Conservation (phyloP, 2,329 filamentous ascomycete species). For the Pestalotiopsis sp. region DNA sequence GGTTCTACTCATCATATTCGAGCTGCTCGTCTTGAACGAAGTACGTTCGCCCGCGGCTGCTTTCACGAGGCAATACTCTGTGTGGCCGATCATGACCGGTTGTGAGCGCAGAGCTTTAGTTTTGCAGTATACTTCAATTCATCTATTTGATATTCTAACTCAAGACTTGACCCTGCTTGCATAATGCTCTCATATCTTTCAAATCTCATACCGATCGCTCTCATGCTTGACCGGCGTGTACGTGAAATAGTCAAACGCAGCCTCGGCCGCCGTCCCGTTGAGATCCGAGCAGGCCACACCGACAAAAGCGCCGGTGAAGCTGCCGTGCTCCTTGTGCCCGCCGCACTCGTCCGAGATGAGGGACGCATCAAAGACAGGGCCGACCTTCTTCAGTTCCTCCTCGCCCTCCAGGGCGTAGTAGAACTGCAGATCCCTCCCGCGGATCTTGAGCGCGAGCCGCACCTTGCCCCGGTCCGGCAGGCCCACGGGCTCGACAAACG, state of each 20-base stretch:
- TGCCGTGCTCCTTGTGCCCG: conserved; percentile 62
- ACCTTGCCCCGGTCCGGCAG: conserved; percentile 61
- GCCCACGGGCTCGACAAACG: conserved; percentile 44
- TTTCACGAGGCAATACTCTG: too few relatives aligned
- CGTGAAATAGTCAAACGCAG: conserved; percentile 54
- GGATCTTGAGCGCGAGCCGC: conserved; percentile 51
- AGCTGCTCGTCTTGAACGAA: too few relatives aligned
- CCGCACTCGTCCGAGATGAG: conserved; percentile 67
- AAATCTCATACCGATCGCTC: conserved; percentile 53
- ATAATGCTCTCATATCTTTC: not conserved
- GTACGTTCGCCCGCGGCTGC: too few relatives aligned
- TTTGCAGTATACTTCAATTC: too few relatives aligned
- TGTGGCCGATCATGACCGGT: too few relatives aligned
- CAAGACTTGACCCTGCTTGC: too few relatives aligned
- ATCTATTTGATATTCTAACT: too few relatives aligned
- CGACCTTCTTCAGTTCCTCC: conserved; percentile 47
- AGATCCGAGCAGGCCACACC: conserved; percentile 59
- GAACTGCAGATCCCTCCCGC: conserved; percentile 58
- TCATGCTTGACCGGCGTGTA: conserved; percentile 52
- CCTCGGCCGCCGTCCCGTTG: conserved; percentile 51
- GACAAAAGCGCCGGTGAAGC: conserved; percentile 66
- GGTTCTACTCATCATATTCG: too few relatives aligned
- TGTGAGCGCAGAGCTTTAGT: too few relatives aligned
- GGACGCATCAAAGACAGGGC: conserved; percentile 60
- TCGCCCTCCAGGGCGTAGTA: conserved; percentile 54